A percentile compares a stretch with the other conserved stretches of the same genome.
These are phyloP conservation scores for Psilocybe azurescens DNA, from an alignment of 768 basidiomycete genomes.

Conservation along the genomic window DNA sequence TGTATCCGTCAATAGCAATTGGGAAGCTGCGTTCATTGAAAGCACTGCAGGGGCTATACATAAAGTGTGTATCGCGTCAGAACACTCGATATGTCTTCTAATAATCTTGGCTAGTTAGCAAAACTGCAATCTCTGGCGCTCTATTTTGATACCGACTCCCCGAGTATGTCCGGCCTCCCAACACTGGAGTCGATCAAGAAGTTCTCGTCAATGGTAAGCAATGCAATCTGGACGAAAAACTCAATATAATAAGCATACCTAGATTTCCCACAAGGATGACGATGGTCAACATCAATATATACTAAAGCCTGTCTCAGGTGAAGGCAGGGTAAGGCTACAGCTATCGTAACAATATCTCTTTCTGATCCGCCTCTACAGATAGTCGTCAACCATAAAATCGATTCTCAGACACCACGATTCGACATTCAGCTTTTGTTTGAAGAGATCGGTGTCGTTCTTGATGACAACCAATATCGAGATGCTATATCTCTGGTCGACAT, in stretches of 20 bases:
- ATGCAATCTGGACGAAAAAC: not conserved
- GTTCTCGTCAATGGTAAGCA: constrained; percentile 74
- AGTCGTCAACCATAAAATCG: constrained; percentile 80
- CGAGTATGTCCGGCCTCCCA: constrained; percentile 73
- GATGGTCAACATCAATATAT: constrained; percentile 86
- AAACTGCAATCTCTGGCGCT: constrained; percentile 85
- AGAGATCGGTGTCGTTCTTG: constrained; percentile 90
- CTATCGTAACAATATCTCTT: constrained; percentile 4
- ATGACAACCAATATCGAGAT: constrained; percentile 94
- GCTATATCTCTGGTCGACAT: constrained; percentile 92
- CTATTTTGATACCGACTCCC: constrained; percentile 94
- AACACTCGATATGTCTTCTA: not conserved
- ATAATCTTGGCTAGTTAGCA: constrained; percentile 63
- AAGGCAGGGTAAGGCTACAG: constrained; percentile 72
- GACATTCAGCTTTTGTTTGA: constrained; percentile 90
- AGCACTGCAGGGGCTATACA: constrained; percentile 86
- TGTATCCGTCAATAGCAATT: constrained; percentile 85
- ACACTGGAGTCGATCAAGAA: constrained; percentile 69
- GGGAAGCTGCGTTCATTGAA: constrained; percentile 93
- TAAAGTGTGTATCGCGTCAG: constrained; percentile 61
- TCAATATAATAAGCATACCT: not conserved
- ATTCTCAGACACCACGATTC: constrained; percentile 78
- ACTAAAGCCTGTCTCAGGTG: constrained; percentile 92
- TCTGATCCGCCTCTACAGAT: constrained; percentile 48
- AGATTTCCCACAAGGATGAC: constrained; percentile 54